These are phyloP conservation scores for Gnomoniopsis sp. DNA, from an alignment of 2,329 filamentous ascomycete species.

Conservation along the genomic window DNA sequence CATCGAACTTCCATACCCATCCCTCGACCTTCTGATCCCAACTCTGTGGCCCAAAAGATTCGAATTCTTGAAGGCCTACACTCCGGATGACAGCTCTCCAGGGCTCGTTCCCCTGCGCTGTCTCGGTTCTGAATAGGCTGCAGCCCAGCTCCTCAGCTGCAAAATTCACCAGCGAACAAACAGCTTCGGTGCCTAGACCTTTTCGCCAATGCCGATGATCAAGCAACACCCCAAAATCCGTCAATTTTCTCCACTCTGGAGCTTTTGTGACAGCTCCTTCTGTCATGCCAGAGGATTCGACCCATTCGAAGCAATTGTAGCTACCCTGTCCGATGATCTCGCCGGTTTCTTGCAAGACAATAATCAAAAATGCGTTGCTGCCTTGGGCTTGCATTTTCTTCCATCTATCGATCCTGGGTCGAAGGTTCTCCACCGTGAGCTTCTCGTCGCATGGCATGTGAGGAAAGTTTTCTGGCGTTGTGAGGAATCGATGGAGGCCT, in stretches of 20 bases:
- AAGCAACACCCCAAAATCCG: not conserved
- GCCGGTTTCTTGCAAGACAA: not conserved
- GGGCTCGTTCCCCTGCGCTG: not conserved
- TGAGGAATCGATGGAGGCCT: not conserved
- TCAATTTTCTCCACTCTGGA: not conserved
- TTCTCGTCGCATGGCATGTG: not conserved
- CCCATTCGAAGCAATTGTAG: conserved; percentile 4
- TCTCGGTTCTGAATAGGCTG: not conserved
- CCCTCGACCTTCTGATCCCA: not conserved
- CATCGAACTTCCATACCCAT: not conserved
- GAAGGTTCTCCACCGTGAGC: not conserved
- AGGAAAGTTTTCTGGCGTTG: not conserved
- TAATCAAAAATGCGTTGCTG: not conserved
- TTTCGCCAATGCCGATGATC: conserved; percentile 2
- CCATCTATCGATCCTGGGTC: not conserved
- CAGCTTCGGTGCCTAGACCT: not conserved
- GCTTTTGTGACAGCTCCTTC: not conserved
- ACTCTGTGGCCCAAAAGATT: not conserved
- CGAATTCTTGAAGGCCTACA: not conserved
- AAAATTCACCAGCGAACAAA: not conserved
- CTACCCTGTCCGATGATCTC: not conserved
- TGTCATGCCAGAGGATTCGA: not conserved
- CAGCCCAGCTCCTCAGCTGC: conserved; percentile 1
- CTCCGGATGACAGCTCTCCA: not conserved
- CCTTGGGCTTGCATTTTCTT: not conserved